These are phyloP conservation scores for Dacryopinax spathularia DNA, from an alignment of 768 basidiomycete genomes.

Conservation along the genomic window DNA sequence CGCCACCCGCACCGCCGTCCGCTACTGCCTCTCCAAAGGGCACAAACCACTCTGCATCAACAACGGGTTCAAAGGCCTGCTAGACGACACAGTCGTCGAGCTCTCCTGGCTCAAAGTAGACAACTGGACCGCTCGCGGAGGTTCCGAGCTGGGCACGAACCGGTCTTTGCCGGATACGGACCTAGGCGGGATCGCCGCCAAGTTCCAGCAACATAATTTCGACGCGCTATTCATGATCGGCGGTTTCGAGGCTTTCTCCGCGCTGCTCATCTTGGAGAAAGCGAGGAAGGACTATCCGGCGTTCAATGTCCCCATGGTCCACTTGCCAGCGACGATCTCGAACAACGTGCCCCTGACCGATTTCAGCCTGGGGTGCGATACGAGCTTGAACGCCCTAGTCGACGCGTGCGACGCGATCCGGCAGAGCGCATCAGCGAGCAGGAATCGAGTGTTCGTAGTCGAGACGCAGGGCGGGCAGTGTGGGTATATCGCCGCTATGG, in stretches of 20 bases:
- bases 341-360: constrained; percentile 98
- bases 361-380: constrained; percentile 89
- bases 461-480: constrained; percentile 96
- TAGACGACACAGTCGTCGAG: constrained; percentile 75
- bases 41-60: constrained; percentile 86
- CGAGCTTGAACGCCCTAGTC: constrained; percentile 92
- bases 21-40: constrained; percentile 84
- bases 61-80: constrained; percentile 90
- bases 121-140: constrained; percentile 89
- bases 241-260: constrained; percentile 87
- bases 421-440: constrained; percentile 90
- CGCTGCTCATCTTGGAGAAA: constrained; percentile 63
- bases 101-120: constrained; percentile 95
- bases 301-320: constrained; percentile 90
- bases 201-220: constrained; percentile 74
- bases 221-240: constrained; percentile 80
- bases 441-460: constrained; percentile 93
- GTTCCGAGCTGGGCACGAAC: constrained; percentile 96
- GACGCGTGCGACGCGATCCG: constrained; percentile 98
- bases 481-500: constrained; percentile 90
- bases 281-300: constrained; percentile 72
- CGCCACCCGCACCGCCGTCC: constrained; percentile 83
- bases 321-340: constrained; percentile 90
- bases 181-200: constrained; percentile 75
- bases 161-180: constrained; percentile 73